phyloP scores from a whole-genome alignment of 2,329 filamentous ascomycete genomes.

The Stemphylium vesicarium region DNA sequence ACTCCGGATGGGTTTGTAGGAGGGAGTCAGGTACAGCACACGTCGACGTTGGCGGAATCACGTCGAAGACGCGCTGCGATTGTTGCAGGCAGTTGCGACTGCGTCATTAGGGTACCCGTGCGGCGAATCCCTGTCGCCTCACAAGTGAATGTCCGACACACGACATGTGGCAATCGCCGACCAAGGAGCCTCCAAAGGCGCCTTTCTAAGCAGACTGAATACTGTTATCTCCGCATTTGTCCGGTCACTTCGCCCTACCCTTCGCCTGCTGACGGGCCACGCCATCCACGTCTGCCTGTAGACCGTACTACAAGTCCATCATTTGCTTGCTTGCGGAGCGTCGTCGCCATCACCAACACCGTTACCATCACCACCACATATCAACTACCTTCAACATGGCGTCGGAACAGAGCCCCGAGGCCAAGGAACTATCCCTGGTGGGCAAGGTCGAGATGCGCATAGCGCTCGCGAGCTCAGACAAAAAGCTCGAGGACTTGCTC shows the following conservation, averaged over 20 bases:
- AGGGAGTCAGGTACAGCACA: conserved; percentile 10
- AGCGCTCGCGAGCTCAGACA: conserved; percentile 80
- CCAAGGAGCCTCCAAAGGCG: conserved; percentile 21
- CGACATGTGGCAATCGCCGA: conserved; percentile 31
- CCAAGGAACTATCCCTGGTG: conserved; percentile 80
- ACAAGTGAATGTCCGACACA: conserved; percentile 29
- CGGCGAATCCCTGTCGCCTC: conserved; percentile 26
- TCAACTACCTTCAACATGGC: conserved; percentile 35
- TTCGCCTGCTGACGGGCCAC: conserved; percentile 25
- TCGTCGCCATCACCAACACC: not conserved
- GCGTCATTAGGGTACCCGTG: conserved; percentile 32
- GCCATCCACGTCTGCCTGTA: conserved; percentile 32
- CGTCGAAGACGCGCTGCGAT: conserved; percentile 32
- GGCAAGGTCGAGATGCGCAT: conserved; percentile 87
- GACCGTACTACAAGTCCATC: conserved; percentile 17
- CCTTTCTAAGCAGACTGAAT: conserved; percentile 12
- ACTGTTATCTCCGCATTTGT: conserved; percentile 7
- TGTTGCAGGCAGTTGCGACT: conserved; percentile 32
- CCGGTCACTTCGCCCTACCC: not conserved
- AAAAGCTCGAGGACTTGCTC: conserved; percentile 79
- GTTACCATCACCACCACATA: not conserved
- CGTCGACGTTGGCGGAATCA: conserved; percentile 28
- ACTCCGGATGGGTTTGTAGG: not conserved
- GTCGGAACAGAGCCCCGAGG: conserved; percentile 54
- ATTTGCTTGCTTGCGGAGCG: not conserved